These are phyloP conservation scores for Macrolepiota fuliginosa DNA, from an alignment of 768 basidiomycete genomes.

Conservation along the genomic window DNA sequence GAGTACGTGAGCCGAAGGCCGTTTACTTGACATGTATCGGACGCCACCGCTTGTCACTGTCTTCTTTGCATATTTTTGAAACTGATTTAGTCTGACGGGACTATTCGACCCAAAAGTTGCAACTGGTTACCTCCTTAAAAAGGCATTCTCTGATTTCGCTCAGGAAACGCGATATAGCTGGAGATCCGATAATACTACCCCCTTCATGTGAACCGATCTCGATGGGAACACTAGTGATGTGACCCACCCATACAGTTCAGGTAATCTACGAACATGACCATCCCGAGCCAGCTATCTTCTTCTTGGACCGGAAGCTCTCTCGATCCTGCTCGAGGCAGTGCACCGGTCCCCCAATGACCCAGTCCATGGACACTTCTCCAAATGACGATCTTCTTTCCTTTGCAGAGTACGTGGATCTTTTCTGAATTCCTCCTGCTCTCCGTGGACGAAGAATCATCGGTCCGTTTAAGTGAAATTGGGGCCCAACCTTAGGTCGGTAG, in stretches of 20 bases:
- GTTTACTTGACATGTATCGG: conserved; percentile 39
- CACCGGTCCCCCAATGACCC: conserved; percentile 9
- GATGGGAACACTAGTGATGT: conserved; percentile 7
- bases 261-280: conserved; percentile 5
- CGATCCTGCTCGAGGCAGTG: conserved; percentile 8
- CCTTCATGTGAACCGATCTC: conserved; percentile 9
- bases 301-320: conserved; percentile 7
- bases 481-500: conserved; percentile 2
- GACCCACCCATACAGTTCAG: conserved; percentile 11
- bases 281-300: background rate
- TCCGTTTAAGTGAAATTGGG: conserved; percentile 11
- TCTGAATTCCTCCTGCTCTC: conserved; percentile 5
- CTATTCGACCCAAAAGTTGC: conserved; percentile 16
- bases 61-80: conserved; percentile 20
- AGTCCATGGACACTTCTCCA: conserved; percentile 10
- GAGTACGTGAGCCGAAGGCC: conserved; percentile 40
- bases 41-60: conserved; percentile 42
- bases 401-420: conserved; percentile 1
- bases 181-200: conserved; percentile 23
- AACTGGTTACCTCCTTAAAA: background rate
- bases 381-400: conserved; percentile 13
- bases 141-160: conserved; percentile 11
- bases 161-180: conserved; percentile 12
- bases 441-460: conserved; percentile 13
- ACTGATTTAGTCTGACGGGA: conserved; percentile 10